These are phyloP conservation scores for Phytophthora uliginosa DNA, from an alignment of 352 stramenopile species.

Conservation along the genomic window DNA sequence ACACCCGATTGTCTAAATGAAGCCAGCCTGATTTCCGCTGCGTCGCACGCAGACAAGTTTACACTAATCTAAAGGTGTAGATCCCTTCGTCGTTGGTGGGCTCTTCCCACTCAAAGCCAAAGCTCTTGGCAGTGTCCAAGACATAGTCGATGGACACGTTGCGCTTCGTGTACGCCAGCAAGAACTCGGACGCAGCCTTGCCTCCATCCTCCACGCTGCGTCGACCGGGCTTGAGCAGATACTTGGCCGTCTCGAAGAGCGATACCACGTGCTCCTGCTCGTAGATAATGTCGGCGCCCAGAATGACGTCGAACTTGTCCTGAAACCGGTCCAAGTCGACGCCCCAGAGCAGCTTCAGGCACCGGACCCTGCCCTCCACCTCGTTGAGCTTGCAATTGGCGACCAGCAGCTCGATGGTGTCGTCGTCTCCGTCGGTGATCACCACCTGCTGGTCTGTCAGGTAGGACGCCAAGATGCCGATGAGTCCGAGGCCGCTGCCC, in stretches of 20 bases:
- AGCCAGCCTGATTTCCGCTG: slow-evolving; percentile 16
- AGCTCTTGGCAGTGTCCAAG: slow-evolving; percentile 56
- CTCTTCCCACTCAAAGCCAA: slow-evolving; percentile 72
- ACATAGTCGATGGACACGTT: slow-evolving; percentile 80
- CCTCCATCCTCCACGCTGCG: slow-evolving; percentile 23
- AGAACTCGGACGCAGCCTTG: slow-evolving; percentile 50
- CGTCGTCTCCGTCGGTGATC: slow-evolving; percentile 70
- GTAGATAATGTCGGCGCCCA: slow-evolving; percentile 77
- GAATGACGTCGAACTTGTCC: slow-evolving; percentile 62
- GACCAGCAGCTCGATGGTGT: slow-evolving; percentile 55
- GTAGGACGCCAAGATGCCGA: slow-evolving; percentile 67
- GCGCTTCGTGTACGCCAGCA: slow-evolving; percentile 73
- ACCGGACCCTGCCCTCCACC: slow-evolving; percentile 47
- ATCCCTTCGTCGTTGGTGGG: slow-evolving; percentile 65
- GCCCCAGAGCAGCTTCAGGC: slow-evolving; percentile 63
- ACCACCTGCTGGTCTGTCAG: slow-evolving; percentile 63
- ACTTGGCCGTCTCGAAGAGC: slow-evolving; percentile 62
- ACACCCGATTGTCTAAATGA: slow-evolving; percentile 5
- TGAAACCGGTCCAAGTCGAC: slow-evolving; percentile 48
- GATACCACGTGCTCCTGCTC: slow-evolving; percentile 65
- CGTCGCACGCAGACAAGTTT: slow-evolving; percentile 27
- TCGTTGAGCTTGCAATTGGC: slow-evolving; percentile 69
- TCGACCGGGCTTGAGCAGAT: slow-evolving; percentile 44
- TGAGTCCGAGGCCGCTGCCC: slow-evolving; percentile 67
- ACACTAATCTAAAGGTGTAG: slow-evolving; percentile 61